phyloP scores from a whole-genome alignment of 768 basidiomycete species.

The Mycena galericulata region DNA sequence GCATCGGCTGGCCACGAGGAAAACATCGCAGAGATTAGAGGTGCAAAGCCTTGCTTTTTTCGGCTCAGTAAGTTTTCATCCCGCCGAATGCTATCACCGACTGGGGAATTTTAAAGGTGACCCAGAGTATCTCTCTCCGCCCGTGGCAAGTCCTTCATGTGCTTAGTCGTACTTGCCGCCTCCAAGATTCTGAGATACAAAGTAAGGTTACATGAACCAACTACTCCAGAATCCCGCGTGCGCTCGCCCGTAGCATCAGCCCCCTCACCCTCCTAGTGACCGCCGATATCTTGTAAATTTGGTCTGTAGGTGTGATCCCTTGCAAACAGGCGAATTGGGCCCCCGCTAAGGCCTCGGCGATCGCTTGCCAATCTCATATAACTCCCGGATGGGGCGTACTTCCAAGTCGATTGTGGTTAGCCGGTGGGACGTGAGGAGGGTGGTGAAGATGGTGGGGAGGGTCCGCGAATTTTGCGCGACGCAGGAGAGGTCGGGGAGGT shows the following conservation, averaged over 20 bases:
- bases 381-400: background rate
- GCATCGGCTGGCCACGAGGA: no score
- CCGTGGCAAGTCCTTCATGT: no score
- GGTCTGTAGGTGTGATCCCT: background rate
- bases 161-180: no score
- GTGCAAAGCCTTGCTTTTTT: no score
- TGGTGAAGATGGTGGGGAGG: background rate
- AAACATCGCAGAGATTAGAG: no score
- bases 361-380: background rate
- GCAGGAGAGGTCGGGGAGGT: background rate
- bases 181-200: no score
- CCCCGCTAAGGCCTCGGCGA: background rate
- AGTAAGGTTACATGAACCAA: no score
- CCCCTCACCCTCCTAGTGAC: background rate
- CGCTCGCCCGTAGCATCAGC: background rate
- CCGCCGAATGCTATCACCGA: no score
- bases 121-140: no score
- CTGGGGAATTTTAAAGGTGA: no score
- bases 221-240: background rate
- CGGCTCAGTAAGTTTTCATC: no score
- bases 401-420: background rate
- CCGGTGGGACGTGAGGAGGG: background rate
- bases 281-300: background rate
- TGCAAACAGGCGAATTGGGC: background rate
- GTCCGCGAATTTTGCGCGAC: background rate